Conservation (phyloP, 257 asterid species). For the Solanum dulcamara region DNA sequence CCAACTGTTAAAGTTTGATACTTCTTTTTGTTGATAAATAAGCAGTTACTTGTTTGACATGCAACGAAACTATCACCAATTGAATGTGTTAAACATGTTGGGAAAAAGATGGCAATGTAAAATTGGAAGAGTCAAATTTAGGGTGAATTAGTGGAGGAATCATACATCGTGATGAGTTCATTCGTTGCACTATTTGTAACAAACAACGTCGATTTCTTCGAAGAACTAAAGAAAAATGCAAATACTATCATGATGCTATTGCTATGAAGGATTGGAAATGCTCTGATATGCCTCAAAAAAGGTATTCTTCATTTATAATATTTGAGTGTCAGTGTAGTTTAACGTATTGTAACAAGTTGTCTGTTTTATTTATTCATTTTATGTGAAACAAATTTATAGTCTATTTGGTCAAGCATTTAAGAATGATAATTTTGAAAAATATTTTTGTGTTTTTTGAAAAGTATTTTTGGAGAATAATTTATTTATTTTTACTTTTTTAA, state of each 20-base stretch:
- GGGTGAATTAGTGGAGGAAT: conserved; percentile 22
- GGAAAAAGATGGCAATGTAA: conserved; percentile 8
- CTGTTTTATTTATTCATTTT: not conserved
- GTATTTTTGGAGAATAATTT: too few relatives aligned
- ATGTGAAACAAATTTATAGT: not conserved
- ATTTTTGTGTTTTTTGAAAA: not conserved
- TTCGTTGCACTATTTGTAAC: conserved; percentile 14
- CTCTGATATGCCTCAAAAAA: conserved; percentile 17
- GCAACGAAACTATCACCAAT: conserved; percentile 18
- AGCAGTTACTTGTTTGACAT: not conserved
- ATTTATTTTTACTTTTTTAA: too few relatives aligned
- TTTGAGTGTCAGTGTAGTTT: not conserved
- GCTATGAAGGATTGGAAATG: conserved; percentile 19
- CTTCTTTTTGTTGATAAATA: not conserved
- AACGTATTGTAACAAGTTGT: not conserved
- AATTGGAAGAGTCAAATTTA: conserved; percentile 35
- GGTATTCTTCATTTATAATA: not conserved
- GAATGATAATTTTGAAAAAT: not conserved
- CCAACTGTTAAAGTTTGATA: not conserved
- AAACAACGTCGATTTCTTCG: conserved; percentile 26
- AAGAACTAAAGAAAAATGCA: conserved; percentile 12
- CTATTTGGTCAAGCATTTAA: not conserved
- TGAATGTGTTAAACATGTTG: conserved; percentile 30
- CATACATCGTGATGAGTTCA: conserved; percentile 38
- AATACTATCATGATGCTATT: conserved; percentile 24